Evolutionary conservation across 2,329 filamentous ascomycete genomes (phyloP), one percentile per base, ranked within the genome.

Genomic region (Apiospora koreana): DNA sequence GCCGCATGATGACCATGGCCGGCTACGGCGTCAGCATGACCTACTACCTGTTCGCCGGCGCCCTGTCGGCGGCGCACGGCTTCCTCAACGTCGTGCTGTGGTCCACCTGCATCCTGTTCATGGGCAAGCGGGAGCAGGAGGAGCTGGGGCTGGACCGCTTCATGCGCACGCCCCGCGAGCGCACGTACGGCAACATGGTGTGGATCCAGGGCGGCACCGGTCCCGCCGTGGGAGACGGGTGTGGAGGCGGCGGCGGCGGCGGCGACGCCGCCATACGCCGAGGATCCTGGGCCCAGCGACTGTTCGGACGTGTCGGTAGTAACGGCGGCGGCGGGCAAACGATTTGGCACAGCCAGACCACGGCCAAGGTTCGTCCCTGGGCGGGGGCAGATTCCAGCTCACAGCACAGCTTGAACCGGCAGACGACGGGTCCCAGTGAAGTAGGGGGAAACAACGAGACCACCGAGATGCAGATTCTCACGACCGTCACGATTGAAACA

Each of bases 121-220:
- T 62, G 18, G 54, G 31, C 9, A 7, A n/a, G 8, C 31, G 18
- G 31, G 31, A 62, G 8, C 31, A 62, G 21, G 31, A 62, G 38
- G 38, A 64, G 12, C 23, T 65, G 4, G 67, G 67, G 14, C 67
- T 69, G n/a, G 67, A 62, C 28, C 54, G 31, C 6, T 69, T 69
- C 50, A 48, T 68, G 45, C 43, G 45, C 7, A 68, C 66, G 3
- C 66, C 66, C 45, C 18, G 6, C 31, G 31, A 68, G 28, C 43
- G 66, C 18, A 45, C 16, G 0, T 68, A 68, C 25, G 66, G 66
- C 0, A 68, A 68, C 35, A 50, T 68, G 66, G 66, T 68, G 2
- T 68, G 66, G 66, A 68, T 68, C 2, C 66, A 68, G 31, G 66
- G 66, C 6, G 66, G 46, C 4, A 46, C 5, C 9, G 25, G 50